Evolutionary conservation across 345 rosid genomes (phyloP).

Genomic region (Eucalyptus erythrocorys): DNA sequence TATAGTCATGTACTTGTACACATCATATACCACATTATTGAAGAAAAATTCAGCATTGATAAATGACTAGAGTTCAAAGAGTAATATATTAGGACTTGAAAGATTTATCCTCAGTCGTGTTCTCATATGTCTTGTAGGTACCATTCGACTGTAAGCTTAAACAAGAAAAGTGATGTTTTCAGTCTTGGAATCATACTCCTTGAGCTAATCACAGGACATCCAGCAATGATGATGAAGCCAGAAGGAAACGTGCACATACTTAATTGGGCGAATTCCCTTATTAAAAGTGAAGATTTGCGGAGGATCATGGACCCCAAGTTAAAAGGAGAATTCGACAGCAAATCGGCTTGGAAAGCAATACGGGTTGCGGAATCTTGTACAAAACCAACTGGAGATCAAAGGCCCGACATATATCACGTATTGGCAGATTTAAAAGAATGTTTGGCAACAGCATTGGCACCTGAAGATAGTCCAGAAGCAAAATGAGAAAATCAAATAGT

Average conservation of each 20-base stretch:
- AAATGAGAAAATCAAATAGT: too few species aligned
- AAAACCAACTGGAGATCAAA: not conserved
- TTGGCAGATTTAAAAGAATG: not conserved
- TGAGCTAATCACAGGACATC: slow-evolving; percentile 34
- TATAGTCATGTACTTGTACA: too few species aligned
- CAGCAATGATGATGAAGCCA: slow-evolving; percentile 12
- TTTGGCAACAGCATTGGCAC: too few species aligned
- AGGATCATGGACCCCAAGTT: slow-evolving; percentile 27
- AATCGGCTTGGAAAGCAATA: slow-evolving; percentile 21
- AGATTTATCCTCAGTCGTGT: too few species aligned
- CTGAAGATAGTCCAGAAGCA: too few species aligned
- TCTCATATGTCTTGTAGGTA: not conserved
- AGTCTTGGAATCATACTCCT: slow-evolving; percentile 36
- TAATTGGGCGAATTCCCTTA: slow-evolving; percentile 14
- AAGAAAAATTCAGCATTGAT: too few species aligned
- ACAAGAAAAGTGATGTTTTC: slow-evolving; percentile 43
- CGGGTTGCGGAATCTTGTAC: not conserved
- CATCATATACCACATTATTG: too few species aligned
- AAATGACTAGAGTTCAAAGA: too few species aligned
- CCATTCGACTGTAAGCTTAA: not conserved
- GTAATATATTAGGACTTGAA: too few species aligned
- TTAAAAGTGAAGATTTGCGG: slow-evolving; percentile 18
- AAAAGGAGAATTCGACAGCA: slow-evolving; percentile 4
- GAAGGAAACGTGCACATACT: slow-evolving; percentile 10
- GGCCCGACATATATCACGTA: not conserved